Conservation (phyloP, 192 early-diverging fungal genomes). For the Phlyctochytrium arcticum region DNA sequence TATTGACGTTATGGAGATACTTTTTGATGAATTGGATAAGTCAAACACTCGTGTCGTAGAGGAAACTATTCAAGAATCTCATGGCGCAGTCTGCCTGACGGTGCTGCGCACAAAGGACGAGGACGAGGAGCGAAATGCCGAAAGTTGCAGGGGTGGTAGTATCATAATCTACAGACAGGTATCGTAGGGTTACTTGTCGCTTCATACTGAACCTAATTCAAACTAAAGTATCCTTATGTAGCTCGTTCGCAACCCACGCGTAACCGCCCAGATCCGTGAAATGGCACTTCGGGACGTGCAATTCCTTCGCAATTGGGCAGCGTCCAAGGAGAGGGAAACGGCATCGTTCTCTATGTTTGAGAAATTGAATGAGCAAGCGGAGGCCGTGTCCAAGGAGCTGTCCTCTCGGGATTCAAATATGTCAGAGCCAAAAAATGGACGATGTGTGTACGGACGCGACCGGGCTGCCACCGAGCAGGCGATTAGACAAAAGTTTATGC, state of each 20-base stretch:
- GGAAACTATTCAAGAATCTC: neutral
- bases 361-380: neutral
- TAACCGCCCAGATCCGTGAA: neutral
- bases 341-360: neutral
- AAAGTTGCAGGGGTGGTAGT: neutral
- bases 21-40: neutral
- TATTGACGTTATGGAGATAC: constrained; percentile 10
- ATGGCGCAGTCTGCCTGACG: neutral
- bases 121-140: neutral
- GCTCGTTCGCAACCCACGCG: neutral
- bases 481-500: constrained; percentile 13
- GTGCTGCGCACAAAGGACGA: neutral
- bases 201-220: neutral
- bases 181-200: neutral
- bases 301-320: neutral
- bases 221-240: neutral
- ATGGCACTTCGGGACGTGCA: neutral
- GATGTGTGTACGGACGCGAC: constrained; percentile 4
- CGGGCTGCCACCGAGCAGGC: constrained; percentile 11
- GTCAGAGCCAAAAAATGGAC: neutral
- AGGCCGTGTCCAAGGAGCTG: neutral
- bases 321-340: neutral
- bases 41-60: neutral
- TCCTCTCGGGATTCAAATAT: neutral
- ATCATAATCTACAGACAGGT: neutral